Percentiles rank a stretch among this genome's conserved stretches.
phyloP scores from a whole-genome alignment of 2,329 filamentous ascomycete genomes.

The Aspergillus sp. region DNA sequence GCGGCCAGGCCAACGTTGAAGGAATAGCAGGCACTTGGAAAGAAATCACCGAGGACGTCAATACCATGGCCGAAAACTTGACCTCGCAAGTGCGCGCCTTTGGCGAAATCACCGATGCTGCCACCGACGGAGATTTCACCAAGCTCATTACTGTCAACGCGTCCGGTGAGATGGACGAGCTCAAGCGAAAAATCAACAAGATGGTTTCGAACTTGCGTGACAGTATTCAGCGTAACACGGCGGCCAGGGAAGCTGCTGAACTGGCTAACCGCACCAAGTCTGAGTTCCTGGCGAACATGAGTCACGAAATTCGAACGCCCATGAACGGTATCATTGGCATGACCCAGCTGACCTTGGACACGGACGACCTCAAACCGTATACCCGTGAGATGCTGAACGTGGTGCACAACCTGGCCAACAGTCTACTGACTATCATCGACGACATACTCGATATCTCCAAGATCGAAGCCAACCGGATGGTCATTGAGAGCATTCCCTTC shows the following conservation, averaged over 20 bases:
- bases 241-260: constrained; percentile 90
- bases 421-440: constrained; percentile 93
- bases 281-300: constrained; percentile 98
- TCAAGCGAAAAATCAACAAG: constrained; percentile 98
- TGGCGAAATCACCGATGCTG: constrained; percentile 95
- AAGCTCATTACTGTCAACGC: constrained; percentile 96
- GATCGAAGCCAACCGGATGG: constrained; percentile 94
- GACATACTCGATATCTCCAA: constrained; percentile 63
- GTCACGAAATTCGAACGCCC: constrained; percentile 92
- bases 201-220: constrained; percentile 96
- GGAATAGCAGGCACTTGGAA: constrained; percentile 94
- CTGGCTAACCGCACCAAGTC: constrained; percentile 97
- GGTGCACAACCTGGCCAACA: constrained; percentile 93
- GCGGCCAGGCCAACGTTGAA: constrained; percentile 88
- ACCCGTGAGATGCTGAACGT: constrained; percentile 98
- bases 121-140: constrained; percentile 93
- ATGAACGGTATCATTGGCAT: constrained; percentile 99
- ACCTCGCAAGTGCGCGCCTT: constrained; percentile 97
- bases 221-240: constrained; percentile 93
- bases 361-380: constrained; percentile 86
- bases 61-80: constrained; percentile 80
- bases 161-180: constrained; percentile 96
- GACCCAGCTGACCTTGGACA: constrained; percentile 94
- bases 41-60: constrained; percentile 94
- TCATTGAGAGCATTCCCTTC: constrained; percentile 96